Evolutionary conservation across 306 rosid genomes (phyloP).

Genomic region (Castanopsis chinensis): DNA sequence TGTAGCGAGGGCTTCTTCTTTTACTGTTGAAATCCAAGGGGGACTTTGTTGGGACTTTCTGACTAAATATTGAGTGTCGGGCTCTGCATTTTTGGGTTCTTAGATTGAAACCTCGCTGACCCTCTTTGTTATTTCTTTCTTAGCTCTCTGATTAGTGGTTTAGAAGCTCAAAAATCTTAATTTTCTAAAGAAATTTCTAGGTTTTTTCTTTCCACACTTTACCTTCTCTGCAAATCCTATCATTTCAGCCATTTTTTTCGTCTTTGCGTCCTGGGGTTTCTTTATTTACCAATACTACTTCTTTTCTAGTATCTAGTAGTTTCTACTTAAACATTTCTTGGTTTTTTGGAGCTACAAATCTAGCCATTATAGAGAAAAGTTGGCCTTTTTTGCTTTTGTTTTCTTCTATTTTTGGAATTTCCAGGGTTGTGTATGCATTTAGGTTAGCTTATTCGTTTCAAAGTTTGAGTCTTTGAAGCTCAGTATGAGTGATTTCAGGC

Average conservation of each 20-base stretch:
- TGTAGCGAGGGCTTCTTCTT: not conserved
- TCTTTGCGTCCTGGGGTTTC: slow-evolving; percentile 7
- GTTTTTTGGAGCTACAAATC: slow-evolving; percentile 23
- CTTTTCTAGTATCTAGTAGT: not conserved
- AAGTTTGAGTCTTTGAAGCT: slow-evolving; percentile 6
- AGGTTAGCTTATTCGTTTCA: slow-evolving; percentile 6
- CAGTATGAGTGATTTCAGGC: not conserved
- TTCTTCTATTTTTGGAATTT: not conserved
- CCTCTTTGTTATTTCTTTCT: not conserved
- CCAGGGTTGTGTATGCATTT: slow-evolving; percentile 6
- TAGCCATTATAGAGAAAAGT: slow-evolving; percentile 39
- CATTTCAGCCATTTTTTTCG: not conserved
- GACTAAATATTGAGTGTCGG: not conserved
- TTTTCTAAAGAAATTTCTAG: slow-evolving; percentile 27
- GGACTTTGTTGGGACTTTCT: slow-evolving; percentile 1
- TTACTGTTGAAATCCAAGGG: not conserved
- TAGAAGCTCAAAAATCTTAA: not conserved
- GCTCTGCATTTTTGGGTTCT: slow-evolving; percentile 21
- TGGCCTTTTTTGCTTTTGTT: not conserved
- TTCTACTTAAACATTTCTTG: slow-evolving; percentile 10
- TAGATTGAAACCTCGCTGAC: slow-evolving; percentile 22
- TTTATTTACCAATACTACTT: slow-evolving; percentile 12
- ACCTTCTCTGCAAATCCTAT: not conserved
- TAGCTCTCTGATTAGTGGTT: slow-evolving; percentile 15
- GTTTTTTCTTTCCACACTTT: slow-evolving; percentile 30